Percentiles rank a stretch among this genome's conserved stretches.
Evolutionary conservation across 116 monocot genomes (phyloP).

Genomic region (Posidonia oceanica): DNA sequence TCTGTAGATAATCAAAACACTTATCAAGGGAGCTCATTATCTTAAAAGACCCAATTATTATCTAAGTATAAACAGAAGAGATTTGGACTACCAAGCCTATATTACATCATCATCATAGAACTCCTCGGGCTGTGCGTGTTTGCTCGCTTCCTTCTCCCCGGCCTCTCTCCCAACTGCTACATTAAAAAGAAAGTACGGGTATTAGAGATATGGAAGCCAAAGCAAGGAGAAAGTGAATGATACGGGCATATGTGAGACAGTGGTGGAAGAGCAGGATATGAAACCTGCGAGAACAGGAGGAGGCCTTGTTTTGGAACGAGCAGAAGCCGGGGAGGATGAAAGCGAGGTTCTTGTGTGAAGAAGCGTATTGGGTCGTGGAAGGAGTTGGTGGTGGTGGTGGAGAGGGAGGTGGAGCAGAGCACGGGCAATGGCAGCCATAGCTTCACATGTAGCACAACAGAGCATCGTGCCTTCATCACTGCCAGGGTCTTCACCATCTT

Average conservation of each 20-base stretch:
- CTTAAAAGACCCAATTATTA: too few species aligned
- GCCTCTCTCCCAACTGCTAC: slow-evolving; percentile 3
- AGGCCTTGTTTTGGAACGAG: neutral
- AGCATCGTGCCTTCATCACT: too few species aligned
- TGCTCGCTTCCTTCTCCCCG: slow-evolving; percentile 4
- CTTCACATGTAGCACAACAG: neutral
- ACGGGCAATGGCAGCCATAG: neutral
- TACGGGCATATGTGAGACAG: neutral
- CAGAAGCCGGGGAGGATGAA: neutral
- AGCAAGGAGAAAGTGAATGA: neutral
- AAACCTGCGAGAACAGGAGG: neutral
- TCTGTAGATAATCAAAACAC: too few species aligned
- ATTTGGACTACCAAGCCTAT: too few species aligned
- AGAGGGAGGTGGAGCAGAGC: neutral
- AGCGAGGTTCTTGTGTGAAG: neutral
- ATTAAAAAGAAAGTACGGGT: neutral
- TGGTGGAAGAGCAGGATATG: neutral
- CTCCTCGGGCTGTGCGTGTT: slow-evolving; percentile 16
- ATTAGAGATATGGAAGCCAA: too few species aligned
- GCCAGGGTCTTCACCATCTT: too few species aligned
- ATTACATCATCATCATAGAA: slow-evolving; percentile 18
- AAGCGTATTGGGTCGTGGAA: neutral
- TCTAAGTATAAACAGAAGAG: too few species aligned
- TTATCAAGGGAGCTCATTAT: too few species aligned
- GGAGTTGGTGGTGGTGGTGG: neutral